Conservation (phyloP, 371 early-diverging fungal species). For the Mucor sp. region DNA sequence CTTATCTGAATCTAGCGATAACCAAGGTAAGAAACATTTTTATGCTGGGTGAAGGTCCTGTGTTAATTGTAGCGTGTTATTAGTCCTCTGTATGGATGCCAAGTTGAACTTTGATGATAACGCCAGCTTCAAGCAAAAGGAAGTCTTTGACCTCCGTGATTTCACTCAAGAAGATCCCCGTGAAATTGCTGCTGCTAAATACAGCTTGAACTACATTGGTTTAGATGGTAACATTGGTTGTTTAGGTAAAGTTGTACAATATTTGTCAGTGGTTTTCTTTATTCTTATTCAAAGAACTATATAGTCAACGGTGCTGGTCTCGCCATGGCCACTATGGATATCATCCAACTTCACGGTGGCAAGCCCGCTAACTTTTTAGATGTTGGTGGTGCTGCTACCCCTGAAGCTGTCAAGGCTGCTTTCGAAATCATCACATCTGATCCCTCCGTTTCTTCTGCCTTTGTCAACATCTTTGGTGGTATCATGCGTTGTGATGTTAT, state of each 20-base stretch:
- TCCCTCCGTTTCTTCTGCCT: conserved; percentile 90
- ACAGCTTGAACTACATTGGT: conserved; percentile 98
- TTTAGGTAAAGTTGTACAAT: conserved; percentile 41
- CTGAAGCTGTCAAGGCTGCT: conserved; percentile 96
- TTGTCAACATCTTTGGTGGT: conserved; percentile 99
- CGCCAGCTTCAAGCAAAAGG: conserved; percentile 96
- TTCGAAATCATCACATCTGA: conserved; percentile 98
- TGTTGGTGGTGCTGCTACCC: conserved; percentile 96
- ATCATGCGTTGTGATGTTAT: conserved; percentile 99
- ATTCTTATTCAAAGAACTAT: neutral
- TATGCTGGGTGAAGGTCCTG: neutral
- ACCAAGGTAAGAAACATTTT: conserved; percentile 68
- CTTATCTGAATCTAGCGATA: conserved; percentile 86
- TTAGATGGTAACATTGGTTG: conserved; percentile 89
- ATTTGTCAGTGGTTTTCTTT: conserved; percentile 1
- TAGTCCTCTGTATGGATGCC: conserved; percentile 60
- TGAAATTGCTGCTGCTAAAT: conserved; percentile 96
- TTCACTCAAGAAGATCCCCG: conserved; percentile 95
- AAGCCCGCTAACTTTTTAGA: conserved; percentile 99
- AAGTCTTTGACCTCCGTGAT: conserved; percentile 87
- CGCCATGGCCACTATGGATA: conserved; percentile 99
- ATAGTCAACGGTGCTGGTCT: conserved; percentile 98
- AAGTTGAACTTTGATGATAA: conserved; percentile 98
- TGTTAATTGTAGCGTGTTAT: neutral
- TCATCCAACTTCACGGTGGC: conserved; percentile 98